Conservation (phyloP, 768 basidiomycete species). For the Leccinellum rugosiceps region DNA sequence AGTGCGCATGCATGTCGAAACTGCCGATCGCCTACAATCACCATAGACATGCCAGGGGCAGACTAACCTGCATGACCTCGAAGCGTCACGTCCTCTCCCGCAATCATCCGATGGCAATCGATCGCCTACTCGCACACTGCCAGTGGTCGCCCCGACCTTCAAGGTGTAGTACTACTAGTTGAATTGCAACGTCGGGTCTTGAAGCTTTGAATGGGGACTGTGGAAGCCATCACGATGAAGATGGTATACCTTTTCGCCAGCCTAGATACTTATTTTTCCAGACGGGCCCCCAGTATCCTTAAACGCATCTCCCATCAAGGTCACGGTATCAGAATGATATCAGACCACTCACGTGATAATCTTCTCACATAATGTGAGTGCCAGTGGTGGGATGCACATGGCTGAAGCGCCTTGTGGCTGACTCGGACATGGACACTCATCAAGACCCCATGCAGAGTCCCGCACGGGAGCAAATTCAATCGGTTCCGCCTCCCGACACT, state of each 20-base stretch:
- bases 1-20: conserved; percentile 52
- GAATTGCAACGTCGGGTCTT: conserved; percentile 50
- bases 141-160: conserved; percentile 42
- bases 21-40: conserved; percentile 16
- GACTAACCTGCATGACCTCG: conserved; percentile 30
- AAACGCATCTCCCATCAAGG: no score
- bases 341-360: not conserved
- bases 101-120: conserved; percentile 46
- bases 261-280: not conserved
- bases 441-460: not conserved
- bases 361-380: not conserved
- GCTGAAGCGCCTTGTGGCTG: not conserved
- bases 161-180: no score
- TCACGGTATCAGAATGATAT: no score
- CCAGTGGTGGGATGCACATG: no score
- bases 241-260: not conserved
- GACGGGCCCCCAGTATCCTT: not conserved
- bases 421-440: not conserved
- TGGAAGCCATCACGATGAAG: conserved; percentile 9
- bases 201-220: not conserved
- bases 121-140: no score
- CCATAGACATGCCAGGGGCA: not conserved
- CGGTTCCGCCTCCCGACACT: not conserved
- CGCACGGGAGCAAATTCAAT: not conserved
- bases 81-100: conserved; percentile 32